Evolutionary conservation across 345 rosid genomes (phyloP), one percentile per base, ranked within the genome.

Genomic region (Physaria fendleri): DNA sequence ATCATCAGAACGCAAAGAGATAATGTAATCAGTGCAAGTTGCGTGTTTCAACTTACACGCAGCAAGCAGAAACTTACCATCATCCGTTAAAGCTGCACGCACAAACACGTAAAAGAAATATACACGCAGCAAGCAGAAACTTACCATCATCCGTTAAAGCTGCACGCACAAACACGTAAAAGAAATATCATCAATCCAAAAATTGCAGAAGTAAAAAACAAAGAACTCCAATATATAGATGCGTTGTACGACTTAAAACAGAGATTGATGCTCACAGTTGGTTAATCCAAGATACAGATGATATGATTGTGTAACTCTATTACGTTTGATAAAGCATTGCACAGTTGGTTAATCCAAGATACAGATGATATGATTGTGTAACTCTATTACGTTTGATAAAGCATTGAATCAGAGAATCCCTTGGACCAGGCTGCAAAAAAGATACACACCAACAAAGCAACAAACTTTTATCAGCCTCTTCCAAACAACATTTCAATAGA

Each of bases 51-150:
- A 64, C 81, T 77, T 88, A 74, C 76, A 76, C 40, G 96, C 98
- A 74, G 85, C 82, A 8, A 91, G 88, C 72, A 88, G 88, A 60
- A 91, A 85, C 82, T 88, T 85, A 5, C 95, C 98, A 66, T 82
- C 83, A 56, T 83, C 95, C 59, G 79, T 78, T 66, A 84, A 77
- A 49, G 88, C 98, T 91, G 79, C 67, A n/a, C 6, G n/a, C 11
- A 48, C 8, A n/a, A 1, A 30, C 27, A 50, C 16, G 10, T 2
- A 18, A 42, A 4, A 29, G n/a, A 68, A 55, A 44, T 6, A 14
- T 14, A n/a, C 76, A 76, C 40, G 96, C 98, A 74, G 85, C 82
- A 8, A 91, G 88, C 72, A 88, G 88, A 60, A 91, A 85, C 82
- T 88, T 85, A 5, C 95, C 98, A 66, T 82, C 83, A 56, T 83